A percentile compares a stretch with the other conserved stretches of the same genome.
Conservation (phyloP, 2,329 filamentous ascomycete species). For the Aspergillus sclerotialis region DNA sequence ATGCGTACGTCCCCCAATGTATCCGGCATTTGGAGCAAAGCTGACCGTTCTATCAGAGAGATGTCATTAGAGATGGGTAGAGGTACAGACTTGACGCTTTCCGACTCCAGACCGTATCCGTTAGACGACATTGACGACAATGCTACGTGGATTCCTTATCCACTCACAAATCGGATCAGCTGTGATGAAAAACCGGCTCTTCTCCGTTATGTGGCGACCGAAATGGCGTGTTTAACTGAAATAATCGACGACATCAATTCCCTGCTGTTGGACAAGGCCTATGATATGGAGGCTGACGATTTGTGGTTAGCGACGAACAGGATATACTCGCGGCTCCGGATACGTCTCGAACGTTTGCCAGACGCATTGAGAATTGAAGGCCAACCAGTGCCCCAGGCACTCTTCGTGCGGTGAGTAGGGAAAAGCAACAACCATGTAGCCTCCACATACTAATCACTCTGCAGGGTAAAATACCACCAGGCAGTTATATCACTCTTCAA, state of each 20-base stretch:
- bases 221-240: constrained; percentile 14
- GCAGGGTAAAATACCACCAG: constrained; percentile 23
- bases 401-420: constrained; percentile 26
- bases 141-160: constrained; percentile 26
- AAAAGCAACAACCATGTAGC: not conserved
- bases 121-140: constrained; percentile 9
- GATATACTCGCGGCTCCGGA: constrained; percentile 15
- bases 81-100: constrained; percentile 12
- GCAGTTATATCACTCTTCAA: constrained; percentile 19
- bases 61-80: constrained; percentile 20
- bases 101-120: constrained; percentile 10
- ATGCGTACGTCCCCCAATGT: constrained; percentile 13
- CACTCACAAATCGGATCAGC: constrained; percentile 21
- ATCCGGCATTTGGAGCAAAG: not conserved
- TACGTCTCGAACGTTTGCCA: constrained; percentile 17
- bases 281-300: constrained; percentile 6
- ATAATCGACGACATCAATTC: constrained; percentile 17
- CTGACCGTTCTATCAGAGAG: constrained; percentile 16
- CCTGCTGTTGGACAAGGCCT: constrained; percentile 17
- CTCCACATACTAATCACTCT: constrained; percentile 6
- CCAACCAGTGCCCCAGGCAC: constrained; percentile 18
- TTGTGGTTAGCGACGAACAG: constrained; percentile 12
- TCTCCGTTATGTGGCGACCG: constrained; percentile 18
- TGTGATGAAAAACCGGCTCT: constrained; percentile 18
- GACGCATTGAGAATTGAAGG: constrained; percentile 9